Base-by-base conservation (phyloP, 1,284 basidiomycete genomes). In the Macrocystidia cucumis region DNA sequence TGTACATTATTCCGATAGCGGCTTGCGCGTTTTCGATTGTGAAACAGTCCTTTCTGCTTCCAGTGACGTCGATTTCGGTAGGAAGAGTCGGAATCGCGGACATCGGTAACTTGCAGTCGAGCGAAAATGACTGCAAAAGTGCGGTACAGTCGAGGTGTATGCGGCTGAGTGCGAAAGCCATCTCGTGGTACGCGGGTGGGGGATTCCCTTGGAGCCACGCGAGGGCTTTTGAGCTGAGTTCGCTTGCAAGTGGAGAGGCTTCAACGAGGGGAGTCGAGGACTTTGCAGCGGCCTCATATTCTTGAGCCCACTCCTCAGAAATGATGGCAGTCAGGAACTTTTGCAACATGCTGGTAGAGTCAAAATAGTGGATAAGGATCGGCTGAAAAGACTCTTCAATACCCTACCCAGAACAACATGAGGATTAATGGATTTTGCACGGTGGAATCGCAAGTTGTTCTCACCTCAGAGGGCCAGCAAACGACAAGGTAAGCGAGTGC, bases 221-320 rank as follows among this genome's bases (percentile, higher is more conserved):
- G 28, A 92, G 69, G 16, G 86, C 78, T 47, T 72, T 75, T 13
- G 61, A 45, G 33, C 79, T 78, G 33, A 95, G 62, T 37, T 82
- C 76, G 37, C 68, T 63, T 1, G 84, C 85, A 32, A 87, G 66
- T 3, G 67, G 55, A 11, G 77, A 81, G 23, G 49, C 48, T 17
- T 80, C 72, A 18, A 77, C 64, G 37, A 83, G 63, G 21, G 67
- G 54, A 2, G 52, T 46, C 13, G 62, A 42, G 3, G 53, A 16
- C 25, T 42, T 27, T n/a, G 38, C 44, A 1, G 54, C 38, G 1
- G 51, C 51, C 22, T 69, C 67, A 41, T 74, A 67, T 37, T 72
- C 66, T n/a, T 60, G 62, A 9, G 92, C 89, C 96, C 95, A 98
- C 63, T 98, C 91, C 56, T 97, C 91, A 1, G 92, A 63, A 45